Base-by-base conservation (phyloP, 257 asterid species). In the Petunia secreta region DNA sequence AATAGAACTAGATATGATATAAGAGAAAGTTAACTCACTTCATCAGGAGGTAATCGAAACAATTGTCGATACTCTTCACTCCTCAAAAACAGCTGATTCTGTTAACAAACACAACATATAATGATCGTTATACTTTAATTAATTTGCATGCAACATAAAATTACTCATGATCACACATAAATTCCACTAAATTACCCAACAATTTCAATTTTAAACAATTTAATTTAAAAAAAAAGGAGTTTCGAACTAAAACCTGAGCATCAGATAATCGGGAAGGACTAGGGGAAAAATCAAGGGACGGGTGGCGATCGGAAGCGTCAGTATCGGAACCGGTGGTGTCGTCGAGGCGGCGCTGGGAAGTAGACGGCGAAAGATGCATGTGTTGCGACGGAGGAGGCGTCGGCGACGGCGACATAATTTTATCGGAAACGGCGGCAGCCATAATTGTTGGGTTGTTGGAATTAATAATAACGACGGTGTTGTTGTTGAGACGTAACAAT, bases 51-150 rank as follows among this genome's bases (percentile, higher is more conserved):
- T 82, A 96, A 97, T 68, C 92, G 97, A 83, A 96, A 96, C 80
- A 96, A 88, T 79, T 92, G 97, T 81, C 99, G 89, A 75, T 94
- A 96, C 84, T 96, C 99, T 92, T 96, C 98, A 84, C 89, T 92
- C 89, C 84, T 94, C 80, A 96, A 82, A 83, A 84, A 80, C 34
- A 58, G 80, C 63, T 84, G 95, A 86, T 84, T 82, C 99, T 96
- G 96, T 36, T 78, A 75, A 74, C 63, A 25, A 25, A 25, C 25
- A 25, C 25, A 80, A 76, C 41, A 57, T 16, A 57, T 76, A 48
- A 53, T 3, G 43, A 16, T 75, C 40, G 58, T 36, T 38, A 53
- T 3, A 39, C 9, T 25, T 25, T 25, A 25, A 25, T 25, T 25
- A 25, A 37, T 11, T 71, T 71, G 77, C 11, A 5, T 25, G 62